phyloP scores from a whole-genome alignment of 2,329 filamentous ascomycete genomes.

The Fusarium cicatricum region DNA sequence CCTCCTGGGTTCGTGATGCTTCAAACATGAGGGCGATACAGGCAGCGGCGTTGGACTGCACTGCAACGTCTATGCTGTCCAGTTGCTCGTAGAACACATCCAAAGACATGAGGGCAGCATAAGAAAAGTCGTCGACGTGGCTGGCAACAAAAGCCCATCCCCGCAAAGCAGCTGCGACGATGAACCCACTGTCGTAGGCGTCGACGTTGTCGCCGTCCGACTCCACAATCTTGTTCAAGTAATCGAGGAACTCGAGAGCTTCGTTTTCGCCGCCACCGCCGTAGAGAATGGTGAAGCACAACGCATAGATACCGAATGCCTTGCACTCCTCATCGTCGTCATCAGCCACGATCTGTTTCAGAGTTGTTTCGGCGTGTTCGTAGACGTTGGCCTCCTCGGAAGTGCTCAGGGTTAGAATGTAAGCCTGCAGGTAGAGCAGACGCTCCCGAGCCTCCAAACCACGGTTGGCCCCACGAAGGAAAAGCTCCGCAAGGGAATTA shows the following conservation, averaged over 20 bases:
- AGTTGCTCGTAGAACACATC: conserved; percentile 88
- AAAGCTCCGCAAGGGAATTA: conserved; percentile 65
- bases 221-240: conserved; percentile 78
- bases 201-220: conserved; percentile 79
- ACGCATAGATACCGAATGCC: conserved; percentile 77
- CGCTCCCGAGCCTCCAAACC: conserved; percentile 75
- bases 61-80: conserved; percentile 73
- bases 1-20: conserved; percentile 62
- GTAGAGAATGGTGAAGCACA: conserved; percentile 77
- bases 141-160: conserved; percentile 85
- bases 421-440: conserved; percentile 73
- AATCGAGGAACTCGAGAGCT: conserved; percentile 76
- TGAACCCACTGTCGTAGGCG: conserved; percentile 72
- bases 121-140: conserved; percentile 76
- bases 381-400: conserved; percentile 64
- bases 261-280: conserved; percentile 76
- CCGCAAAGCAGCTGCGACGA: conserved; percentile 78
- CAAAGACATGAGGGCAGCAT: conserved; percentile 74
- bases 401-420: conserved; percentile 72
- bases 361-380: conserved; percentile 40
- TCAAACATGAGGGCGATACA: conserved; percentile 88
- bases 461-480: conserved; percentile 75
- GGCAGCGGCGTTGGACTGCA: conserved; percentile 80
- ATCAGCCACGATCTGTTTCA: conserved; percentile 50
- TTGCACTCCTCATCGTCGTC: conserved; percentile 71